Conservation (phyloP, 1,284 basidiomycete genomes). For the Sutorius eximius region DNA sequence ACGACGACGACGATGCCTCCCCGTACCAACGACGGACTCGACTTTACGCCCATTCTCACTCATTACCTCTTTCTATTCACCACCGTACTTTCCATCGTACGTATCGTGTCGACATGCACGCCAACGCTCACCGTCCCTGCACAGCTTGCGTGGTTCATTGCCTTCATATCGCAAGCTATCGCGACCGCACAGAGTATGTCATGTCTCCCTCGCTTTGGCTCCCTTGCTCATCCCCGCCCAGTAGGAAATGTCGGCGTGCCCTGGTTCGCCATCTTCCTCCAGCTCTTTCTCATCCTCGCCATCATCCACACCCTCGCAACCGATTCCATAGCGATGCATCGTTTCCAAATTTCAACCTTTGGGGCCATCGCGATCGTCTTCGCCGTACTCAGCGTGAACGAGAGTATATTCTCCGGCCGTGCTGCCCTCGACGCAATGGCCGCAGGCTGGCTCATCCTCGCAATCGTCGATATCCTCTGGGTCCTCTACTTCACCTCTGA, state of each 20-base stretch:
- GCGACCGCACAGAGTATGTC: slow-evolving; percentile 62
- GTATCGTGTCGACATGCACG: slow-evolving; percentile 26
- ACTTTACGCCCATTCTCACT: slow-evolving; percentile 83
- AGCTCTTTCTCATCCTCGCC: slow-evolving; percentile 79
- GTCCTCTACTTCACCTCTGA: slow-evolving; percentile 95
- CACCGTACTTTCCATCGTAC: slow-evolving; percentile 74
- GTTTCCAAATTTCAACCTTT: slow-evolving; percentile 87
- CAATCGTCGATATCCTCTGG: slow-evolving; percentile 92
- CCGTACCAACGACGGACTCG: slow-evolving; percentile 59
- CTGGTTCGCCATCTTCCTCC: slow-evolving; percentile 93
- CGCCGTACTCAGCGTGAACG: slow-evolving; percentile 75
- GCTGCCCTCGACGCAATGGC: slow-evolving; percentile 78
- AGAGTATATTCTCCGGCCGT: slow-evolving; percentile 54
- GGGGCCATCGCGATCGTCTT: slow-evolving; percentile 87
- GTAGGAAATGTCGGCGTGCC: slow-evolving; percentile 60
- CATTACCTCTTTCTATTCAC: slow-evolving; percentile 91
- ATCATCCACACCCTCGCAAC: slow-evolving; percentile 81
- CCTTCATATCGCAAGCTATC: slow-evolving; percentile 82
- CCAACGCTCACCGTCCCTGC: slow-evolving; percentile 5
- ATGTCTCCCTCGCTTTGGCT: slow-evolving; percentile 7
- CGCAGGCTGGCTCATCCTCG: slow-evolving; percentile 91
- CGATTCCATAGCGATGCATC: slow-evolving; percentile 82
- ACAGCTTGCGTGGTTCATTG: slow-evolving; percentile 88
- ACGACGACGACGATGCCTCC: slow-evolving; percentile 41
- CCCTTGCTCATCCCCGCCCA: slow-evolving; percentile 20